Base-by-base conservation (phyloP, 2,329 filamentous ascomycete genomes). In the Venturia pyrina region DNA sequence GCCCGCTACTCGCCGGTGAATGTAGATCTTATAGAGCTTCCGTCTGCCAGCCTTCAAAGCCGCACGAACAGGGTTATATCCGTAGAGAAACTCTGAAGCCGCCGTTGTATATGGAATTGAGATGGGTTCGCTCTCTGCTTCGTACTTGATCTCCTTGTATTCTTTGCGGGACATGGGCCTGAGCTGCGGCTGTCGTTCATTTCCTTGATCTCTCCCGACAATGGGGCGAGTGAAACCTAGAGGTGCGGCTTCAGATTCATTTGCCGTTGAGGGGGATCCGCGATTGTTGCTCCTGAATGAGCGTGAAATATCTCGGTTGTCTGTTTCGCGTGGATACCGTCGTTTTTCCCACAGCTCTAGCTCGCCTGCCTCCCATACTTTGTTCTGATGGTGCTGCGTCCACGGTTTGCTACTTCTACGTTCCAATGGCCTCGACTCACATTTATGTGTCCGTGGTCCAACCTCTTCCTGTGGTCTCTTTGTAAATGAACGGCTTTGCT, bases 11-110 rank as follows among this genome's bases (percentile, higher is more conserved):
- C 71, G 64, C 3, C 66, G 57, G 67, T 78, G 77, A 10, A 96
- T 79, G 74, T 98, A 96, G 3, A 99, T 82, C 65, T 87, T 89
- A 79, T 97, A 96, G 2, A 96, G 77, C 71, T 90, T 87, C 66
- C 95, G 87, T 43, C 86, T 82, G 13, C 80, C 80, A 57, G 85
- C 84, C 69, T 83, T 86, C 24, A 99, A 79, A 0, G 92, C 93
- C 24, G 93, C 89, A 68, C 89, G 83, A 28, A 98, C 91, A 1
- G 90, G 87, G 1, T 89, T 90, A 57, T 84, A 85, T 6, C 95
- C 95, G 73, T 96, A 98, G 1, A 99, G 80, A 71, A 97, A 98
- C 68, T 96, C 89, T 0, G 93, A 96, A 5, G 91, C 90, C 0
- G 93, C 89, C 0, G 91, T 96, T 0, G 90, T 91, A 73, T 93